Evolutionary conservation across 1,284 basidiomycete genomes (phyloP).

Genomic region (Clitocybe nebularis): DNA sequence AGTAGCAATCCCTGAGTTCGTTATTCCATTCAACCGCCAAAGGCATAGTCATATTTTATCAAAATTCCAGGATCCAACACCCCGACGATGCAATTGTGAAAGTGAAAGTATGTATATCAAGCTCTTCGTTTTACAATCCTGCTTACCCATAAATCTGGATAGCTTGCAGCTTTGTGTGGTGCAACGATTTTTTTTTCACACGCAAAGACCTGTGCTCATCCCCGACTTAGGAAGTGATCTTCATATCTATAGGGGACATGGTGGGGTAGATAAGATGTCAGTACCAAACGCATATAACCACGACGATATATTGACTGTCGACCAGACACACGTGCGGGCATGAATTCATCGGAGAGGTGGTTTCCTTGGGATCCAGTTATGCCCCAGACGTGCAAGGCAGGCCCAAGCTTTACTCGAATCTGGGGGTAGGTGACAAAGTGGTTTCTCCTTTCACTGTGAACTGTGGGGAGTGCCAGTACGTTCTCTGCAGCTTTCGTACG

Average conservation of each 20-base stretch:
- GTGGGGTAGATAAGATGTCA: constrained; percentile 34
- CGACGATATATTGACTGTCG: constrained; percentile 1
- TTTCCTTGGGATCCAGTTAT: constrained; percentile 69
- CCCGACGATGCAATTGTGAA: constrained; percentile 75
- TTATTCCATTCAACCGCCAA: neutral
- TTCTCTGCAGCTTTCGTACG: no score
- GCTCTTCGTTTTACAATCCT: neutral
- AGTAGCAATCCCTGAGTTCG: constrained; percentile 52
- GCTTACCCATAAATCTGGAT: constrained; percentile 1
- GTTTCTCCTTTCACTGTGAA: constrained; percentile 84
- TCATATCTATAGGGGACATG: constrained; percentile 70
- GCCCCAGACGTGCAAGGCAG: constrained; percentile 38
- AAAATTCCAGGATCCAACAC: constrained; percentile 49
- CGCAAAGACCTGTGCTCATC: constrained; percentile 1
- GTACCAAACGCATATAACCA: constrained; percentile 8
- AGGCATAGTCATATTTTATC: constrained; percentile 2
- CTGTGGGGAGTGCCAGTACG: constrained; percentile 79
- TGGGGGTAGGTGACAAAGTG: constrained; percentile 80
- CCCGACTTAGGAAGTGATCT: constrained; percentile 59
- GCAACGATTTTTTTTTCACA: constrained; percentile 8
- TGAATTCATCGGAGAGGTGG: constrained; percentile 79
- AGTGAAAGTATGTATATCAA: constrained; percentile 45
- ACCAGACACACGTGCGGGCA: constrained; percentile 73
- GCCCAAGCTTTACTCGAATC: constrained; percentile 59
- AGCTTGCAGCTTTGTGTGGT: constrained; percentile 77